Evolutionary conservation across 495 filamentous ascomycete species (phyloP).

Genomic region (Penicillium canescens): DNA sequence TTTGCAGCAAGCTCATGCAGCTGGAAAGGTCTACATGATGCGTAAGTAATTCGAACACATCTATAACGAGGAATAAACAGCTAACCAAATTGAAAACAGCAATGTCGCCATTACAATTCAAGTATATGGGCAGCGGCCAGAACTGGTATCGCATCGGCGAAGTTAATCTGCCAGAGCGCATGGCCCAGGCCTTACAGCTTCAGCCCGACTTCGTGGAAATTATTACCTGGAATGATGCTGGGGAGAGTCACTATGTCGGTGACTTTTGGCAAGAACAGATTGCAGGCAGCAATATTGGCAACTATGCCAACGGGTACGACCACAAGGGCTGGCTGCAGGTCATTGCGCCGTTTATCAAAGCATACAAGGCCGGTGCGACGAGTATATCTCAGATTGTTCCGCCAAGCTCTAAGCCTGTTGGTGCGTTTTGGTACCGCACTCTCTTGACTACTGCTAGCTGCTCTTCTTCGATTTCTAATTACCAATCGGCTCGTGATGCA

Average conservation of each 20-base stretch:
- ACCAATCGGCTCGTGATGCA: constrained; percentile 2
- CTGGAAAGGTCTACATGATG: constrained; percentile 33
- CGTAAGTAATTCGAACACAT: constrained; percentile 8
- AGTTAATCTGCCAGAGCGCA: constrained; percentile 33
- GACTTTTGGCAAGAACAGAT: constrained; percentile 25
- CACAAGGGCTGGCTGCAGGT: constrained; percentile 36
- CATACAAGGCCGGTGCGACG: constrained; percentile 30
- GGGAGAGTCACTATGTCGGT: constrained; percentile 49
- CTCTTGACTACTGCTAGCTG: constrained; percentile 6
- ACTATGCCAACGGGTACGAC: constrained; percentile 26
- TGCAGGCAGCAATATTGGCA: not conserved
- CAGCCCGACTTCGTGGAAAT: constrained; percentile 29
- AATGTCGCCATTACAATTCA: constrained; percentile 42
- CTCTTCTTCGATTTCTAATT: constrained; percentile 4
- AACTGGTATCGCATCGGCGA: constrained; percentile 47
- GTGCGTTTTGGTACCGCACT: constrained; percentile 12
- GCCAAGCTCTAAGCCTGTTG: constrained; percentile 16
- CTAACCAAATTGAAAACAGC: constrained; percentile 5
- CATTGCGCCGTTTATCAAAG: constrained; percentile 33
- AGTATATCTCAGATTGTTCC: constrained; percentile 2
- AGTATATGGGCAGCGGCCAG: constrained; percentile 29
- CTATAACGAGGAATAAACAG: not conserved
- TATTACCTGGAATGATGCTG: constrained; percentile 42
- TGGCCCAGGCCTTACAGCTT: constrained; percentile 24
- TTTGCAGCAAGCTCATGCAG: constrained; percentile 15